Conservation (phyloP, 176 grass and related monocot genomes). For the Miscanthus lutarioriparius region DNA sequence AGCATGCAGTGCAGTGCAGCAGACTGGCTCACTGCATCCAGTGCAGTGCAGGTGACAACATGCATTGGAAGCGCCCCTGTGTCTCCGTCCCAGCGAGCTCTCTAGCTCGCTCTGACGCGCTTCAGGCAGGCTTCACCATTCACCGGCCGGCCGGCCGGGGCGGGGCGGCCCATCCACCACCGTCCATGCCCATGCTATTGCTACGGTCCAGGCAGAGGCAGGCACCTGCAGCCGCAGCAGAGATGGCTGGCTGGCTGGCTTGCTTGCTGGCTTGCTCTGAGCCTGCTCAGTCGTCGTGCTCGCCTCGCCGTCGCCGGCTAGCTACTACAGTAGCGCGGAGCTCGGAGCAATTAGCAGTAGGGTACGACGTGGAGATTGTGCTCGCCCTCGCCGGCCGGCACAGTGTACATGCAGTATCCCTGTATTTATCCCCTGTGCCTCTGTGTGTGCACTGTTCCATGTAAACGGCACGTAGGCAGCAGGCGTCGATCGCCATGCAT, state of each 20-base stretch:
- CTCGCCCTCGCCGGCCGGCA: too few relatives aligned
- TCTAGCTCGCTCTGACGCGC: too few relatives aligned
- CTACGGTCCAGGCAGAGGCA: background rate
- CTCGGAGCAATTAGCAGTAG: too few relatives aligned
- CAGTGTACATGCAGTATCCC: too few relatives aligned
- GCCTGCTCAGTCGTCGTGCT: background rate
- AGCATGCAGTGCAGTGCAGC: background rate
- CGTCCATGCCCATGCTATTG: background rate
- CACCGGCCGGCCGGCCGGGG: background rate
- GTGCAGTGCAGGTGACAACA: slow-evolving; percentile 1
- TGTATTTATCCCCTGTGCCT: background rate
- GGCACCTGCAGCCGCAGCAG: background rate
- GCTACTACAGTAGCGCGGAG: too few relatives aligned
- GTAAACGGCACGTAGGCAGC: too few relatives aligned
- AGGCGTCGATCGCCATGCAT: too few relatives aligned
- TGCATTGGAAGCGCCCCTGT: slow-evolving; percentile 20
- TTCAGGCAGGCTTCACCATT: background rate
- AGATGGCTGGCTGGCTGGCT: background rate
- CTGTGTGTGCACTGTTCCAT: slow-evolving; percentile 4
- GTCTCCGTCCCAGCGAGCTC: background rate
- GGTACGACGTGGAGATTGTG: too few relatives aligned
- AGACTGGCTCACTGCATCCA: too few relatives aligned
- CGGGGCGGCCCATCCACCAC: background rate
- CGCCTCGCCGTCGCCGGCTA: background rate
- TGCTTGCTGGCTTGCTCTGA: too few relatives aligned